A percentile compares a stretch with the other conserved stretches of the same genome.
phyloP scores from a whole-genome alignment of 2,329 filamentous ascomycete genomes.

The Lasiodiplodia theobromae region DNA sequence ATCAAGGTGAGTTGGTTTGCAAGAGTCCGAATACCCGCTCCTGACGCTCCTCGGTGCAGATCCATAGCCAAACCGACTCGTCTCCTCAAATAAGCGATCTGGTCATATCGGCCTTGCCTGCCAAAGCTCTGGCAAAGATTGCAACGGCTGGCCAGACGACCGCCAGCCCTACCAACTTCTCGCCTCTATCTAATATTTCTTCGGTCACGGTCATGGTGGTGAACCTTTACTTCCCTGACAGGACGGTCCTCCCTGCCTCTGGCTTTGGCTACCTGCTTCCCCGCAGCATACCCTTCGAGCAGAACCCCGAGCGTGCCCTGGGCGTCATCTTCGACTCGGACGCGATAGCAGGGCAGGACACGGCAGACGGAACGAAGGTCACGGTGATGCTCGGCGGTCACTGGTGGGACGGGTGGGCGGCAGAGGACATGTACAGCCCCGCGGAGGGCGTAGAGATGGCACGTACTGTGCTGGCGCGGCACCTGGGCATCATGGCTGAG shows the following conservation, averaged over 20 bases:
- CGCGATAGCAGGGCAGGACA: conserved; percentile 64
- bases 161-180: conserved; percentile 29
- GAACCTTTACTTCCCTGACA: conserved; percentile 81
- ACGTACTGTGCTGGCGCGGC: conserved; percentile 71
- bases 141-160: conserved; percentile 12
- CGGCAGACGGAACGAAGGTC: conserved; percentile 75
- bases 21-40: neutral
- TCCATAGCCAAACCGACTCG: neutral
- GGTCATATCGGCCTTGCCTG: conserved; percentile 70
- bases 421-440: conserved; percentile 65
- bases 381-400: conserved; percentile 96
- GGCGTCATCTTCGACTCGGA: conserved; percentile 93
- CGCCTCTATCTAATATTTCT: conserved; percentile 59
- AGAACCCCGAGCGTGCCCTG: conserved; percentile 83
- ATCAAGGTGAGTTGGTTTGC: conserved; percentile 4
- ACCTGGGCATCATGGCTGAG: conserved; percentile 73
- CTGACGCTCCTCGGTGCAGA: neutral
- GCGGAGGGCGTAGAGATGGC: conserved; percentile 75
- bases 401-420: conserved; percentile 70
- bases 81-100: conserved; percentile 55
- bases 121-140: conserved; percentile 41
- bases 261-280: conserved; percentile 96
- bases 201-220: conserved; percentile 89
- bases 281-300: conserved; percentile 69
- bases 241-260: conserved; percentile 67